phyloP scores from a whole-genome alignment of 495 filamentous ascomycete genomes.

The Neurospora sp. region DNA sequence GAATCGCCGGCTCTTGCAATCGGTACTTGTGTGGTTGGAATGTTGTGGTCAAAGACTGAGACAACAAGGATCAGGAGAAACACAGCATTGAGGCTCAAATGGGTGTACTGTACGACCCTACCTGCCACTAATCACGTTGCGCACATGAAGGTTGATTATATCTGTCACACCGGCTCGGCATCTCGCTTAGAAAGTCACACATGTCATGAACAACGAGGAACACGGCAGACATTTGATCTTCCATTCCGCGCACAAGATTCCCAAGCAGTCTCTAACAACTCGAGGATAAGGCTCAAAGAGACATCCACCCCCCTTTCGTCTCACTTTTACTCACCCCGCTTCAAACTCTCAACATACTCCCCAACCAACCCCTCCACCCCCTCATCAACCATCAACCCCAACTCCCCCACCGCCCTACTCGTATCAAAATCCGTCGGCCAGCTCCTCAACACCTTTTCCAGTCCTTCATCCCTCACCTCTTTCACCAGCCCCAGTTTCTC shows the following conservation, averaged over 20 bases:
- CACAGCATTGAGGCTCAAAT: neutral
- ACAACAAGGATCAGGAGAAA: neutral
- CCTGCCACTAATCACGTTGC: neutral
- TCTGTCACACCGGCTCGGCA: neutral
- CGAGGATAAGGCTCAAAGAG: neutral
- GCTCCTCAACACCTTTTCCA: conserved; percentile 62
- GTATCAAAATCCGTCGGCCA: conserved; percentile 64
- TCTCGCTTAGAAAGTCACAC: neutral
- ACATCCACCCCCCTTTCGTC: neutral
- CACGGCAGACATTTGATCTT: neutral
- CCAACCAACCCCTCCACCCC: conserved; percentile 20
- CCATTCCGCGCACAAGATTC: neutral
- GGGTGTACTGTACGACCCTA: neutral
- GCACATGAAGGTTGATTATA: neutral
- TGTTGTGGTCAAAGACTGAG: neutral
- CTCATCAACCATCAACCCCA: conserved; percentile 52
- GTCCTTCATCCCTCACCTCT: conserved; percentile 54
- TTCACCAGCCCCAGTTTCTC: conserved; percentile 53
- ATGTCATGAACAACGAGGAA: rapidly evolving
- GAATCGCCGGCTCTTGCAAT: neutral
- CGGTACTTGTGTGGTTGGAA: neutral
- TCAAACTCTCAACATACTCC: conserved; percentile 32
- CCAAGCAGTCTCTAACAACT: neutral
- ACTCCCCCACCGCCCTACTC: conserved; percentile 34
- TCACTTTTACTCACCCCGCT: neutral